Conservation (phyloP, 1,284 basidiomycete genomes). For the Pholiota adiposa region DNA sequence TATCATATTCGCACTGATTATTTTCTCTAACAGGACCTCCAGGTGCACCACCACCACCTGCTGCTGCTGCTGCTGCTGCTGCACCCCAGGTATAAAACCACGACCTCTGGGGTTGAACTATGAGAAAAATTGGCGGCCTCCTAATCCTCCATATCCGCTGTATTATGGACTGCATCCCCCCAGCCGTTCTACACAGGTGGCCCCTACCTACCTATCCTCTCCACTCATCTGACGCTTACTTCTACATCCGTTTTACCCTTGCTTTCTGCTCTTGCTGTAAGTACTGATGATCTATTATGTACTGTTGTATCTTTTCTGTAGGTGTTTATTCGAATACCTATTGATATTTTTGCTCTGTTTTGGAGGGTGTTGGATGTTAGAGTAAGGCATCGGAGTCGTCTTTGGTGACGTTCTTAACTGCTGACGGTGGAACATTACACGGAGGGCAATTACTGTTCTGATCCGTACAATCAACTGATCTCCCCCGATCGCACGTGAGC, state of each 20-base stretch:
- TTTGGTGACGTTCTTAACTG: too few relatives aligned
- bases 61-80: slow-evolving; percentile 18
- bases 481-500: background rate
- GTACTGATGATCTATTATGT: slow-evolving; percentile 21
- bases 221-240: slow-evolving; percentile 9
- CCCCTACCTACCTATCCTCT: background rate
- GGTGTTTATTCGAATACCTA: slow-evolving; percentile 4
- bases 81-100: slow-evolving; percentile 13
- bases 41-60: slow-evolving; percentile 16
- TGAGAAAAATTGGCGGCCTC: background rate
- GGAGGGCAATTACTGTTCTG: too few relatives aligned
- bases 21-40: slow-evolving; percentile 7
- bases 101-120: background rate
- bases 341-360: background rate
- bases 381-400: too few relatives aligned
- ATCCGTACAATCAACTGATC: background rate
- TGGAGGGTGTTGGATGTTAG: too few relatives aligned
- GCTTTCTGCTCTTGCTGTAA: slow-evolving; percentile 15
- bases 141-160: background rate
- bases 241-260: slow-evolving; percentile 10
- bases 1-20: background rate
- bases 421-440: too few relatives aligned
- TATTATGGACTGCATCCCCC: background rate
- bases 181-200: background rate
- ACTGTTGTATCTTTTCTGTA: slow-evolving; percentile 16